Conservation (phyloP, 352 stramenopile genomes). For the Pythium rishiriense region DNA sequence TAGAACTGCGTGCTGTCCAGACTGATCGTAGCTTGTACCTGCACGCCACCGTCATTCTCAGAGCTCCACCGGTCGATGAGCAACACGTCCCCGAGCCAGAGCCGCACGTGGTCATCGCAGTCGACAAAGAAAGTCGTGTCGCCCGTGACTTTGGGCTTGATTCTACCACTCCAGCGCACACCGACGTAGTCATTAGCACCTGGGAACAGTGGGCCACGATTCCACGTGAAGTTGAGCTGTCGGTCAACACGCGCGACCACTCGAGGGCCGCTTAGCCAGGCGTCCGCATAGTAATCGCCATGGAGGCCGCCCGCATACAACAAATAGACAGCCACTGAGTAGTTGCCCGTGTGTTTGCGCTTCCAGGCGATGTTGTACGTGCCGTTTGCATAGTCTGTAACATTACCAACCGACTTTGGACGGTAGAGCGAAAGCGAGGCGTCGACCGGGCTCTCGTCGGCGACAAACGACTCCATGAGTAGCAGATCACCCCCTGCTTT, state of each 20-base stretch:
- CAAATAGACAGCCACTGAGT: constrained; percentile 54
- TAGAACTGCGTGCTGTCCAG: constrained; percentile 46
- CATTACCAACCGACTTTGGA: constrained; percentile 20
- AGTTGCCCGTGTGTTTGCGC: constrained; percentile 42
- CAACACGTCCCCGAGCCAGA: constrained; percentile 66
- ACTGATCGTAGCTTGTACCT: constrained; percentile 26
- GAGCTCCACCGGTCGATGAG: constrained; percentile 62
- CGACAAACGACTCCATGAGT: constrained; percentile 43
- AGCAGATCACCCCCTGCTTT: constrained; percentile 30
- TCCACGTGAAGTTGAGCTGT: constrained; percentile 78
- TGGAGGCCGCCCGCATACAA: constrained; percentile 57
- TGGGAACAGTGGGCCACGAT: constrained; percentile 42
- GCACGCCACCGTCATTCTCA: constrained; percentile 32
- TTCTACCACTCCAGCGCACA: constrained; percentile 65
- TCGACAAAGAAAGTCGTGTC: constrained; percentile 49
- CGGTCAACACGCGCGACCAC: constrained; percentile 55
- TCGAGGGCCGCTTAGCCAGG: constrained; percentile 41
- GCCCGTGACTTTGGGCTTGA: constrained; percentile 46
- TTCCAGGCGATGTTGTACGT: constrained; percentile 53
- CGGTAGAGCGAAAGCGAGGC: constrained; percentile 21
- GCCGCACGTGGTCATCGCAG: constrained; percentile 49
- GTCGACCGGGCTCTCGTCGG: constrained; percentile 8
- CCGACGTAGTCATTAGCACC: constrained; percentile 55
- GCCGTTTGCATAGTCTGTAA: constrained; percentile 36
- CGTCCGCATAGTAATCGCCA: constrained; percentile 68